These are phyloP conservation scores for Mucor circinelloides DNA, from an alignment of 371 early-diverging fungal species.

Conservation along the genomic window DNA sequence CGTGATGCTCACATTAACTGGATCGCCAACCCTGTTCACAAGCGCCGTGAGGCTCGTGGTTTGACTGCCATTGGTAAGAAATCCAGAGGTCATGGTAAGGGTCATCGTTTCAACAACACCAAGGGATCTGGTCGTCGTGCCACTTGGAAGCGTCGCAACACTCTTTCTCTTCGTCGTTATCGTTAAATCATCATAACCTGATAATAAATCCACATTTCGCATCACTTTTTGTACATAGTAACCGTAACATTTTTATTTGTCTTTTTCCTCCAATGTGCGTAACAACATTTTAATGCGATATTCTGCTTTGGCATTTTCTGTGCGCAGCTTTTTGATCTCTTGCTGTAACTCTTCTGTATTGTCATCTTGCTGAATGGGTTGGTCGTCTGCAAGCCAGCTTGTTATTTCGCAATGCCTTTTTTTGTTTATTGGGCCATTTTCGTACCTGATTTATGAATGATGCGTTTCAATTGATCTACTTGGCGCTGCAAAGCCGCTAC, in stretches of 20 bases:
- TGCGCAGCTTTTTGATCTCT: slow-evolving; percentile 27
- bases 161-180: slow-evolving; percentile 81
- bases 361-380: neutral
- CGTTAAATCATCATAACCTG: slow-evolving; percentile 54
- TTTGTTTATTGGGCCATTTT: too few species aligned
- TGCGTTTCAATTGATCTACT: slow-evolving; percentile 33
- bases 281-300: slow-evolving; percentile 43
- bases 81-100: slow-evolving; percentile 98
- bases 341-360: slow-evolving; percentile 22
- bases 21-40: slow-evolving; percentile 97
- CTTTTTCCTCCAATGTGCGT: slow-evolving; percentile 36
- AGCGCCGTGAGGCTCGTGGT: slow-evolving; percentile 98
- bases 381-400: neutral
- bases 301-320: slow-evolving; percentile 41
- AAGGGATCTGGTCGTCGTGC: slow-evolving; percentile 93
- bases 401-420: too few species aligned
- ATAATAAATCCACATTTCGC: neutral
- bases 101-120: slow-evolving; percentile 98
- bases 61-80: slow-evolving; percentile 97
- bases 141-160: slow-evolving; percentile 79
- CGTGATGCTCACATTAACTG: slow-evolving; percentile 99
- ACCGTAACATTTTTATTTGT: slow-evolving; percentile 14
- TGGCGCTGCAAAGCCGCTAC: slow-evolving; percentile 37
- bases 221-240: slow-evolving; percentile 6
- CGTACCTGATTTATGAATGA: slow-evolving; percentile 18